Percentiles rank a stretch among this genome's conserved stretches.
Evolutionary conservation across 1,284 basidiomycete species (phyloP).

Genomic region (Pascua guehoae): DNA sequence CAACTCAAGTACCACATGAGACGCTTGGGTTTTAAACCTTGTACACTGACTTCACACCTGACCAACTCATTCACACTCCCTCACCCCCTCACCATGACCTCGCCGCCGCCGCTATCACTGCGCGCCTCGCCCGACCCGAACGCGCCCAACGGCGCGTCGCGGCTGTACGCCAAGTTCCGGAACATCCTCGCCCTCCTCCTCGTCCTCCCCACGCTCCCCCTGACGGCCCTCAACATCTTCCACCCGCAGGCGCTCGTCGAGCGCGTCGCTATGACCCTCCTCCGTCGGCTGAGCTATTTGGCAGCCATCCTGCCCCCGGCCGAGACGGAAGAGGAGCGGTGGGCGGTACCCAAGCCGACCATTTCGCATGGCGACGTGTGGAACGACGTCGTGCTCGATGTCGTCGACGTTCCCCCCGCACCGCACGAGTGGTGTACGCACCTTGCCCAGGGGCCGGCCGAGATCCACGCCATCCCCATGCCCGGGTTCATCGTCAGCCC

Average conservation of each 20-base stretch:
- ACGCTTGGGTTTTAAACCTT: too few species aligned
- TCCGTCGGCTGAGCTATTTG: neutral
- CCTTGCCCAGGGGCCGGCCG: conserved; percentile 1
- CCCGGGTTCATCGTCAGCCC: conserved; percentile 25
- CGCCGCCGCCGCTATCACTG: neutral
- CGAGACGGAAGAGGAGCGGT: neutral
- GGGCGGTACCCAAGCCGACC: neutral
- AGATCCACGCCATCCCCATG: neutral
- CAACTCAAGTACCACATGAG: too few species aligned
- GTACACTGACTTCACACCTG: too few species aligned
- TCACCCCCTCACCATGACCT: too few species aligned
- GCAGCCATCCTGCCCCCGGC: neutral
- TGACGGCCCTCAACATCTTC: too few species aligned
- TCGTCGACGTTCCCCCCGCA: neutral
- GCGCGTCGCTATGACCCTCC: neutral
- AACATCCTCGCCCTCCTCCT: neutral
- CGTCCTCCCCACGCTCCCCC: neutral
- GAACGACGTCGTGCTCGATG: neutral
- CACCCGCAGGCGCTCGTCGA: too few species aligned
- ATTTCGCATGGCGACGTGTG: neutral
- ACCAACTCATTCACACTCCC: too few species aligned
- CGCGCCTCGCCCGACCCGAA: neutral
- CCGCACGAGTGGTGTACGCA: neutral
- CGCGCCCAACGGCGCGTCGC: neutral
- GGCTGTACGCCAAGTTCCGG: neutral